Conservation (phyloP, 192 early-diverging fungal genomes). For the Podila minutissima region DNA sequence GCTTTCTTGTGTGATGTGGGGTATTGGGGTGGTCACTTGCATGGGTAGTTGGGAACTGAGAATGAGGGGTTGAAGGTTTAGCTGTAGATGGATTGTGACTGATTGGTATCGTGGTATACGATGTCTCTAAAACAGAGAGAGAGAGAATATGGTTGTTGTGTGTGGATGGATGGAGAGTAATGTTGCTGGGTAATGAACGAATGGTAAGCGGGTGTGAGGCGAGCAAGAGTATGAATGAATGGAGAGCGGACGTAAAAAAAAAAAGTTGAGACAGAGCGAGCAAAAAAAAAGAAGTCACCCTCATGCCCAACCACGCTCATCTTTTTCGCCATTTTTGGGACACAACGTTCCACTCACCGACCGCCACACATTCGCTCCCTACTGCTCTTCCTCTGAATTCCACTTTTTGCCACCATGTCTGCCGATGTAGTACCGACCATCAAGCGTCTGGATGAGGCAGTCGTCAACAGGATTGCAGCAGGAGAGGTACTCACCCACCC, state of each 20-base stretch:
- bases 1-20: conserved; percentile 46
- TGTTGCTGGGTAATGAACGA: background rate
- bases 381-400: too few relatives aligned
- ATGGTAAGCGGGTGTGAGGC: background rate
- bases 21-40: conserved; percentile 46
- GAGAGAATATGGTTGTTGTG: background rate
- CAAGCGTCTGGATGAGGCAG: conserved; percentile 81
- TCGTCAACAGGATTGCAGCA: conserved; percentile 96
- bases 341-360: too few relatives aligned
- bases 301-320: too few relatives aligned
- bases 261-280: background rate
- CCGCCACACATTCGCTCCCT: too few relatives aligned
- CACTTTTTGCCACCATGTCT: too few relatives aligned
- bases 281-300: background rate
- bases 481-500: conserved; percentile 76
- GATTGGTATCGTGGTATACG: background rate
- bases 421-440: conserved; percentile 59
- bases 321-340: too few relatives aligned
- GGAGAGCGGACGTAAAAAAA: background rate
- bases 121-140: background rate
- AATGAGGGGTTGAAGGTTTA: background rate
- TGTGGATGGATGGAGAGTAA: background rate
- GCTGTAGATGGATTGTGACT: background rate
- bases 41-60: conserved; percentile 4
- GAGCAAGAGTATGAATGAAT: background rate